phyloP scores from a whole-genome alignment of 2,329 filamentous ascomycete species.

The Hypocreales sp. region DNA sequence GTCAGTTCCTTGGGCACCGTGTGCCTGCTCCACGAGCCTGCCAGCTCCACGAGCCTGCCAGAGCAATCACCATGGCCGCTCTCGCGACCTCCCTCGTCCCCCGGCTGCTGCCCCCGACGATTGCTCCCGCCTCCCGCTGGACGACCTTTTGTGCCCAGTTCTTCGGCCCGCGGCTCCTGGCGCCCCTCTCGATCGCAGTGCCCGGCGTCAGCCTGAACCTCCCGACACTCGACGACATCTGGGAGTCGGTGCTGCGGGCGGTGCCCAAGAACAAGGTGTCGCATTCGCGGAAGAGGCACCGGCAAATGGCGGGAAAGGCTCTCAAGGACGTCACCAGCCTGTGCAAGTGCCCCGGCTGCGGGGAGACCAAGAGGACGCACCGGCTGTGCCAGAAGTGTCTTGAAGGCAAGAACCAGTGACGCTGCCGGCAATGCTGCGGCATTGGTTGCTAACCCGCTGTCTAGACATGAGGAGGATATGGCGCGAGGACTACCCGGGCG shows the following conservation, averaged over 20 bases:
- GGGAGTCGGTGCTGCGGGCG: slow-evolving; percentile 82
- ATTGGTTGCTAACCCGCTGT: background rate
- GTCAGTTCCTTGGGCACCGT: too few relatives aligned
- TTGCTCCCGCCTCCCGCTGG: slow-evolving; percentile 25
- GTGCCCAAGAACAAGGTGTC: slow-evolving; percentile 99
- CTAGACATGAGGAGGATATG: slow-evolving; percentile 31
- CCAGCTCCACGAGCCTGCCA: too few relatives aligned
- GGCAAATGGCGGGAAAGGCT: slow-evolving; percentile 91
- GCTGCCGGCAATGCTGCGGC: background rate
- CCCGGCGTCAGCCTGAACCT: slow-evolving; percentile 42
- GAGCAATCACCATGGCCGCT: slow-evolving; percentile 33
- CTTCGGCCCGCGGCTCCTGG: slow-evolving; percentile 30
- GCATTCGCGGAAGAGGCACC: slow-evolving; percentile 83
- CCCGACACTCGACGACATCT: slow-evolving; percentile 58
- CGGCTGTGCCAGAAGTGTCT: slow-evolving; percentile 79
- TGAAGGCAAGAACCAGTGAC: slow-evolving; percentile 41
- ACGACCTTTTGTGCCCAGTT: slow-evolving; percentile 28
- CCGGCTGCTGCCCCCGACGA: slow-evolving; percentile 27
- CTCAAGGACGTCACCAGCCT: slow-evolving; percentile 78
- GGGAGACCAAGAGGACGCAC: slow-evolving; percentile 76
- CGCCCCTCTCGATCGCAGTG: slow-evolving; percentile 39
- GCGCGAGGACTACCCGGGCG: slow-evolving; percentile 20
- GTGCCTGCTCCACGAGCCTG: too few relatives aligned
- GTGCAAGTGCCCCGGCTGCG: slow-evolving; percentile 82
- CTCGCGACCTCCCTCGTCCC: slow-evolving; percentile 35